These are phyloP conservation scores for Floccularia luteovirens DNA, from an alignment of 768 basidiomycete species.

Conservation along the genomic window DNA sequence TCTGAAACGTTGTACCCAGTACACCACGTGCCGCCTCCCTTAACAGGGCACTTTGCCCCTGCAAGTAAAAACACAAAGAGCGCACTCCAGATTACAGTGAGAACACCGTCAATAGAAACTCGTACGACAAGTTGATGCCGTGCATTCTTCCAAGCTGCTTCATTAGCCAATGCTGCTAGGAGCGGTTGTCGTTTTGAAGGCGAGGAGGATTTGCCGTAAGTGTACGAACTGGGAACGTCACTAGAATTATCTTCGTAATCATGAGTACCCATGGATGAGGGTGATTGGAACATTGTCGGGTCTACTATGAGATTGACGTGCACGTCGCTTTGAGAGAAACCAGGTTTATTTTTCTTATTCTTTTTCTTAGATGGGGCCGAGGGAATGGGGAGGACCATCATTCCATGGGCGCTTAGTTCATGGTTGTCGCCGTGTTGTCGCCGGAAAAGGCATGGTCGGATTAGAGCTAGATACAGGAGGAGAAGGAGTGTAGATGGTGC, in stretches of 20 bases:
- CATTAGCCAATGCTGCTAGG: conserved; percentile 57
- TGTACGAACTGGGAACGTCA: conserved; percentile 23
- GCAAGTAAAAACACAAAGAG: conserved; percentile 53
- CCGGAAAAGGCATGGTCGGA: conserved; percentile 45
- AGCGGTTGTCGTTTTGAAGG: conserved; percentile 30
- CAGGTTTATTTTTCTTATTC: conserved; percentile 29
- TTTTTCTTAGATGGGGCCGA: conserved; percentile 31
- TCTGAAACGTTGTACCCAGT: conserved; percentile 64
- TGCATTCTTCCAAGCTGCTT: conserved; percentile 54
- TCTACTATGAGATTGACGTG: conserved; percentile 74
- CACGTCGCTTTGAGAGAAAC: conserved; percentile 38
- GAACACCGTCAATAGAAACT: conserved; percentile 38
- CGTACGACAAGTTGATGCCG: conserved; percentile 46
- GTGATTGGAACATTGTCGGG: conserved; percentile 42
- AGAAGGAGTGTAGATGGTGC: conserved; percentile 45
- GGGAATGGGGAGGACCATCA: conserved; percentile 50
- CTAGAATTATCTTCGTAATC: conserved; percentile 29
- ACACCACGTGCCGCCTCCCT: conserved; percentile 57
- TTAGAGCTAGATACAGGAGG: conserved; percentile 45
- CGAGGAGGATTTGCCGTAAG: conserved; percentile 15
- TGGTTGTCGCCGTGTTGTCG: conserved; percentile 17
- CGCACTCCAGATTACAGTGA: conserved; percentile 46
- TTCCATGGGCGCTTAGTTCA: conserved; percentile 29
- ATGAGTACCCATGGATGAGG: conserved; percentile 27
- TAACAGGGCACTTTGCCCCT: conserved; percentile 58